phyloP scores from a whole-genome alignment of 495 filamentous ascomycete genomes.

The Neurospora sp. region DNA sequence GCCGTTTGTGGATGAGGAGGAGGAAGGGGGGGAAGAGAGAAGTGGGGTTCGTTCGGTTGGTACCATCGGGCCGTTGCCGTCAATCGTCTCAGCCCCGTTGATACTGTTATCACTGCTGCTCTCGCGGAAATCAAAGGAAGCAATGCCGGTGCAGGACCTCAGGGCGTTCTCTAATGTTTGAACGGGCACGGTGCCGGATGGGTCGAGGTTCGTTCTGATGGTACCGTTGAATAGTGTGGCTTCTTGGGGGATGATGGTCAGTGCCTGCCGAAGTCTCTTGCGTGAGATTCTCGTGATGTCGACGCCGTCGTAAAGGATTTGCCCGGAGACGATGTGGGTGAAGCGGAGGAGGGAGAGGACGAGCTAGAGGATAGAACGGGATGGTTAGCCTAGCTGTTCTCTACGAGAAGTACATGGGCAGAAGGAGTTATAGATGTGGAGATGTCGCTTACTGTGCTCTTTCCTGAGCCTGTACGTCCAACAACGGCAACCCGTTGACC shows the following conservation, averaged over 20 bases:
- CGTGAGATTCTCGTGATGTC: conserved; percentile 39
- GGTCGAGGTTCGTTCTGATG: conserved; percentile 40
- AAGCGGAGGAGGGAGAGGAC: conserved; percentile 47
- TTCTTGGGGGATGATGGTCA: conserved; percentile 50
- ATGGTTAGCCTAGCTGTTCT: conserved; percentile 9
- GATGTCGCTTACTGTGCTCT: conserved; percentile 35
- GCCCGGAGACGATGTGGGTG: conserved; percentile 37
- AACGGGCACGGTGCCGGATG: conserved; percentile 32
- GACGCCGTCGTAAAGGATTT: conserved; percentile 44
- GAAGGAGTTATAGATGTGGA: neutral
- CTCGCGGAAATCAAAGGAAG: conserved; percentile 33
- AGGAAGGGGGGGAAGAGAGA: conserved; percentile 3
- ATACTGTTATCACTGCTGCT: conserved; percentile 10
- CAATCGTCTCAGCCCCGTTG: neutral
- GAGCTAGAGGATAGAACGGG: conserved; percentile 15
- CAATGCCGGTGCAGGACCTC: conserved; percentile 31
- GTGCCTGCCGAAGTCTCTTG: conserved; percentile 37
- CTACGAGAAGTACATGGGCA: neutral
- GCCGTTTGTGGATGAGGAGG: neutral
- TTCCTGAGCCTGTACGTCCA: conserved; percentile 51
- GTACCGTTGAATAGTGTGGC: conserved; percentile 45
- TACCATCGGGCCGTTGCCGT: conserved; percentile 12
- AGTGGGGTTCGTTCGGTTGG: conserved; percentile 11
- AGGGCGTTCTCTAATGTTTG: conserved; percentile 33
- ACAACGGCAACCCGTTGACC: conserved; percentile 47